Conservation (phyloP, 1,139 yeast species). For the Blastobotrys indianensis region DNA sequence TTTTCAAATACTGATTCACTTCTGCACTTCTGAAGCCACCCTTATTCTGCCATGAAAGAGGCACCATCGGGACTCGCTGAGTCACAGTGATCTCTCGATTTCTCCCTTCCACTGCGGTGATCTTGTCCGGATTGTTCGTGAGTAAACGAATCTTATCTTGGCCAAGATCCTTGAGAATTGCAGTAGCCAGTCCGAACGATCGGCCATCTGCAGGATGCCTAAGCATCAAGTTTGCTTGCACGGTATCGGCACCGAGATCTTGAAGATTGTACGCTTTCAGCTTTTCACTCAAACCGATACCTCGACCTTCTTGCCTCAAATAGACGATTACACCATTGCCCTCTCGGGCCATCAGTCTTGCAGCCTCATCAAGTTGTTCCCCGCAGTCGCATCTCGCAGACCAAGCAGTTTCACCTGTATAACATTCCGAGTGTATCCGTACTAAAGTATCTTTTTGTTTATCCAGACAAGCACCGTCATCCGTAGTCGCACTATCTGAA, state of each 20-base stretch:
- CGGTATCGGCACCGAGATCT: constrained; percentile 97
- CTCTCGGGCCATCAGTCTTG: constrained; percentile 75
- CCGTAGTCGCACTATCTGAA: constrained; percentile 38
- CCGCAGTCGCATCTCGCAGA: constrained; percentile 98
- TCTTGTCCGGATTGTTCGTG: constrained; percentile 95
- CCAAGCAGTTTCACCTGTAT: constrained; percentile 99
- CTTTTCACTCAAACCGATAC: constrained; percentile 95
- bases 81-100: constrained; percentile 62
- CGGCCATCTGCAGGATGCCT: constrained; percentile 97
- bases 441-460: constrained; percentile 45
- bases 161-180: constrained; percentile 81
- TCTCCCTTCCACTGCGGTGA: constrained; percentile 86
- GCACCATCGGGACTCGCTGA: constrained; percentile 94
- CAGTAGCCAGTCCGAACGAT: constrained; percentile 87
- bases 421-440: constrained; percentile 94
- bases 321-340: constrained; percentile 96
- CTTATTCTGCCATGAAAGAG: constrained; percentile 76
- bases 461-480: constrained; percentile 38
- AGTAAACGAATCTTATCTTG: constrained; percentile 64
- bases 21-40: constrained; percentile 77
- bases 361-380: constrained; percentile 97
- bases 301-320: constrained; percentile 96
- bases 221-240: constrained; percentile 85
- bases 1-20: constrained; percentile 85
- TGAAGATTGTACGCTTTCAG: constrained; percentile 94